Evolutionary conservation across 2,329 filamentous ascomycete species (phyloP).

Genomic region (Trichocomaceae sp.): DNA sequence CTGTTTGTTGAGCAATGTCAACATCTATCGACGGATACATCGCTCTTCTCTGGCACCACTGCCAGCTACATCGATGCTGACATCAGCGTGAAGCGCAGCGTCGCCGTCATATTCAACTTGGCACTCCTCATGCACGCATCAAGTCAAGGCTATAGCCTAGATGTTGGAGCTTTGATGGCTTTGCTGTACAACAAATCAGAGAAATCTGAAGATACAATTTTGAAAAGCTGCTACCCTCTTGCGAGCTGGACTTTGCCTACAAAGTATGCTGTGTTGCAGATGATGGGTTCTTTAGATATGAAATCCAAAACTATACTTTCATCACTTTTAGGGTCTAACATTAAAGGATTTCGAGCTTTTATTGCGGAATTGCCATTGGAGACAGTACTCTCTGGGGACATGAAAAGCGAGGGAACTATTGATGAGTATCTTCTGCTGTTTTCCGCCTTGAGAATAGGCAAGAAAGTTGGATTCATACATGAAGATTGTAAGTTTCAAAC

Average conservation of each 20-base stretch:
- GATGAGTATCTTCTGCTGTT: constrained; percentile 56
- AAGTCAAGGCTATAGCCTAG: constrained; percentile 24
- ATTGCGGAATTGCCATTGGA: constrained; percentile 52
- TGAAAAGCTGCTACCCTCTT: constrained; percentile 14
- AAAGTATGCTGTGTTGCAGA: constrained; percentile 31
- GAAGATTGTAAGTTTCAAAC: constrained; percentile 50
- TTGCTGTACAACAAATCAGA: constrained; percentile 25
- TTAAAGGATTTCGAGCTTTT: constrained; percentile 40
- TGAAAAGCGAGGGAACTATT: constrained; percentile 41
- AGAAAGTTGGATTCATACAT: constrained; percentile 62
- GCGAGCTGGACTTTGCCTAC: constrained; percentile 33
- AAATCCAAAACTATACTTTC: constrained; percentile 32
- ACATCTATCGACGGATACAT: constrained; percentile 23
- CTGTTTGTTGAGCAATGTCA: constrained; percentile 28
- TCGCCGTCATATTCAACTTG: constrained; percentile 27
- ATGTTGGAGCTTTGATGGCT: constrained; percentile 24
- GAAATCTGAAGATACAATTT: not conserved
- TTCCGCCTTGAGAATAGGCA: constrained; percentile 63
- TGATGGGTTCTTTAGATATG: constrained; percentile 29
- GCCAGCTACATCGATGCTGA: constrained; percentile 11
- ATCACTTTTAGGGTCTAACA: constrained; percentile 29
- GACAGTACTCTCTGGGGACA: constrained; percentile 42
- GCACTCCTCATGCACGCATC: constrained; percentile 28
- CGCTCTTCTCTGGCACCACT: constrained; percentile 15
- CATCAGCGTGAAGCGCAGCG: constrained; percentile 16